Base-by-base conservation (phyloP, 208 protist species). In the Paratrypanosoma confusum region DNA sequence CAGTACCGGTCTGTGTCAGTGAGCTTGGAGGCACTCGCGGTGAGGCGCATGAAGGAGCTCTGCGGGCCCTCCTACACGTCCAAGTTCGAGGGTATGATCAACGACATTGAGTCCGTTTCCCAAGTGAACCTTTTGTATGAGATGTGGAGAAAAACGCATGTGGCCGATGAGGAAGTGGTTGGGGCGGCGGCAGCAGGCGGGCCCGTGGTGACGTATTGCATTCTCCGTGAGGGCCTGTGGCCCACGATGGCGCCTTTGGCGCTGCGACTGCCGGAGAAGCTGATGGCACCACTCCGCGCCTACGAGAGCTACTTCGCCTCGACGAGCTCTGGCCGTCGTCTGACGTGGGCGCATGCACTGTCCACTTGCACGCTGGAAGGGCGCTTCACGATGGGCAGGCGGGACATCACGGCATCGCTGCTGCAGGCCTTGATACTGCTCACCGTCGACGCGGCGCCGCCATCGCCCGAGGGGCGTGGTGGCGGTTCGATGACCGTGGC, bases 51-150 rank as follows among this genome's bases (percentile, higher is more conserved):
- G 29, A 95, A 96, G 46, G 71, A 64, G 13, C 87, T 96, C 45
- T 97, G 90, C 60, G 97, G 97, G 20, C 59, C 70, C 5, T 59
- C 49, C 5, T 97, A 97, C 42, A 95, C 91, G 1, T 74, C 63
- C 13, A 97, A 97, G 57, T 84, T 98, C 18, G 95, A 98, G 65
- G 93, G 91, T 20, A 98, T 99, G 95, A 24, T 90, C 7, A 60
- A 54, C 18, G 84, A 92, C 49, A 18, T 79, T 17, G 40, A 34
- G 10, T 10, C 29, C n/a, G 11, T 34, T 34, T 10, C 29, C 11
- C n/a, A 34, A 10, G 29, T 34, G 29, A 10, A 34, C 29, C 11
- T n/a, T 34, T 14, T 34, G 29, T 10, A 34, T 34, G 11, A 34
- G 29, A 10, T 14, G 29, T n/a, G n/a, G 29, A 10, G n/a, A 34